Evolutionary conservation across 257 asterid genomes (phyloP).

Genomic region (Linderniella brevidens): DNA sequence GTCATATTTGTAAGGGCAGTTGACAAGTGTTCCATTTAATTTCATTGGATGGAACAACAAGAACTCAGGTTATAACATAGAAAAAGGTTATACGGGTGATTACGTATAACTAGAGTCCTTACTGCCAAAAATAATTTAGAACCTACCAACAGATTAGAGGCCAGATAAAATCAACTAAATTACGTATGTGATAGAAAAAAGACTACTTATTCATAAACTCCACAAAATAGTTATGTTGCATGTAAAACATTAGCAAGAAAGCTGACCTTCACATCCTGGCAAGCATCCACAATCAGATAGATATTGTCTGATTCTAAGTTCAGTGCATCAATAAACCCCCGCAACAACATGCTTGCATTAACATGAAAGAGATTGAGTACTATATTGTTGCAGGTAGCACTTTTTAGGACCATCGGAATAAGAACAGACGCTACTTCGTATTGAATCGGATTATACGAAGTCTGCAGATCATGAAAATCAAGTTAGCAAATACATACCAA

Average conservation of each 20-base stretch:
- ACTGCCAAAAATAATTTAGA: too few relatives aligned
- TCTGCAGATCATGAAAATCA: conserved; percentile 25
- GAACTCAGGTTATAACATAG: too few relatives aligned
- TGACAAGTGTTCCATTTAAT: too few relatives aligned
- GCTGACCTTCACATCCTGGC: conserved; percentile 75
- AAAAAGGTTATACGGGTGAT: too few relatives aligned
- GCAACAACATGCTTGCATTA: conserved; percentile 52
- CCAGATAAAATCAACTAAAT: too few relatives aligned
- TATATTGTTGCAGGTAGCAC: conserved; percentile 25
- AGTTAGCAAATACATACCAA: neutral
- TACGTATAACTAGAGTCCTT: too few relatives aligned
- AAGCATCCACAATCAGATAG: conserved; percentile 51
- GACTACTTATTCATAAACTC: too few relatives aligned
- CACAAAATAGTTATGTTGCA: neutral
- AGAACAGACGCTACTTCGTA: conserved; percentile 59
- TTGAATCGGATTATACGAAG: conserved; percentile 77
- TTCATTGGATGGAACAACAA: too few relatives aligned
- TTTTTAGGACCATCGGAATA: conserved; percentile 39
- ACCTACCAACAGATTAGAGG: too few relatives aligned
- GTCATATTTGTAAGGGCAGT: too few relatives aligned
- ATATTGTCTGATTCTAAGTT: conserved; percentile 46
- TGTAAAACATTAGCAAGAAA: conserved; percentile 3
- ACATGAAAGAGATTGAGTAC: conserved; percentile 54
- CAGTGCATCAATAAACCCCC: conserved; percentile 65
- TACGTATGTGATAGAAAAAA: too few relatives aligned